Evolutionary conservation across 2,329 filamentous ascomycete species (phyloP).

Genomic region (Monosporascus cannonballus): DNA sequence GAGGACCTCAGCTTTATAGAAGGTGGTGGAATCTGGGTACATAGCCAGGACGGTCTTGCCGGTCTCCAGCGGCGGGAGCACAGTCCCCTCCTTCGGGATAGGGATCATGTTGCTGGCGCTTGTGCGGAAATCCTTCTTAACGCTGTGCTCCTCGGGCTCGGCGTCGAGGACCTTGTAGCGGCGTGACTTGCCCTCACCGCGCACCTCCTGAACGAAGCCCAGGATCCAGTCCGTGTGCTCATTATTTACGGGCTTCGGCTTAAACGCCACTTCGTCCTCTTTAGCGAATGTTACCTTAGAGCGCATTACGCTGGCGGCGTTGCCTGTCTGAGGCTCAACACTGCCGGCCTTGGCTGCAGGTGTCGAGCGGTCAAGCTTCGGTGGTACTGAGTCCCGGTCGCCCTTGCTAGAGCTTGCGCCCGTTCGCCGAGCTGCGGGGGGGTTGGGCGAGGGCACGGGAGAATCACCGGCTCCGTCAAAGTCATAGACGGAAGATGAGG

Average conservation of each 20-base stretch:
- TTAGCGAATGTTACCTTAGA: conserved; percentile 53
- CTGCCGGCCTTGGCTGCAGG: conserved; percentile 32
- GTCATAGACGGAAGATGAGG: conserved; percentile 32
- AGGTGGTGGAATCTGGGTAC: conserved; percentile 79
- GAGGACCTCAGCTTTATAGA: conserved; percentile 79
- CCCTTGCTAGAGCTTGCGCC: conserved; percentile 25
- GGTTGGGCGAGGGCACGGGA: conserved; percentile 34
- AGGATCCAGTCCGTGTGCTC: conserved; percentile 64
- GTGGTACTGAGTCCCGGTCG: conserved; percentile 47
- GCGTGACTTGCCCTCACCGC: conserved; percentile 70
- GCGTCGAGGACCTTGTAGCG: conserved; percentile 77
- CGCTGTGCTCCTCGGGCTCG: conserved; percentile 65
- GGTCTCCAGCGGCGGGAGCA: conserved; percentile 55
- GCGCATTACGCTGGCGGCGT: conserved; percentile 31
- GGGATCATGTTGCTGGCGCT: conserved; percentile 71
- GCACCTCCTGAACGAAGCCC: conserved; percentile 69
- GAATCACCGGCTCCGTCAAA: conserved; percentile 38
- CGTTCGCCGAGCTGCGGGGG: conserved; percentile 29
- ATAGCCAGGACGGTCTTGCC: conserved; percentile 71
- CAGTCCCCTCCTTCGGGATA: conserved; percentile 53
- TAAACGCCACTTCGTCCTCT: conserved; percentile 62
- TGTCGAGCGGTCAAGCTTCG: conserved; percentile 41
- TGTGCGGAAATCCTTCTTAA: conserved; percentile 63
- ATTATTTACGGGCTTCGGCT: conserved; percentile 46
- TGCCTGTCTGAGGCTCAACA: conserved; percentile 43